A percentile compares a stretch with the other conserved stretches of the same genome.
Conservation (phyloP, 345 rosid species). For the Capsella bursapastoris region DNA sequence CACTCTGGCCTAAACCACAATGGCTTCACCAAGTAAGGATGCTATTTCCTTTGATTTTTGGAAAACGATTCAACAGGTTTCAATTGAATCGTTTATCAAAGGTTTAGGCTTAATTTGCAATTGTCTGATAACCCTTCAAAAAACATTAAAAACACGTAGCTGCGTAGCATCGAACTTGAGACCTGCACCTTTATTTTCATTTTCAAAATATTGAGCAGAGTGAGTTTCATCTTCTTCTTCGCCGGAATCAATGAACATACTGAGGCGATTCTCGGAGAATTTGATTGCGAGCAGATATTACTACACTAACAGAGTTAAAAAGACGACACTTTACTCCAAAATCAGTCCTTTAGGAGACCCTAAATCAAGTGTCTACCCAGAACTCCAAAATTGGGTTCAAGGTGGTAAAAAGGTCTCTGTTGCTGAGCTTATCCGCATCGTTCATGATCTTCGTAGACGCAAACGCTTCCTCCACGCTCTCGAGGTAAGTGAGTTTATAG, state of each 20-base stretch:
- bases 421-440: conserved; percentile 80
- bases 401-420: conserved; percentile 66
- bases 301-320: conserved; percentile 63
- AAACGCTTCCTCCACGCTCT: conserved; percentile 85
- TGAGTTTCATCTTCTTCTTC: not conserved
- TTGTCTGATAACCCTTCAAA: not conserved
- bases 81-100: not conserved
- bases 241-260: conserved; percentile 34
- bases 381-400: conserved; percentile 76
- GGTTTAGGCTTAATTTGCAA: not conserved
- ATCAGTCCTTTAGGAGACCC: conserved; percentile 84
- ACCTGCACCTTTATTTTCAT: not conserved
- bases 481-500: conserved; percentile 51
- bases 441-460: conserved; percentile 81
- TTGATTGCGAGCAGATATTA: conserved; percentile 52
- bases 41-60: not conserved
- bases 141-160: not conserved
- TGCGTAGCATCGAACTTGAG: not conserved
- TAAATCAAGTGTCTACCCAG: conserved; percentile 57
- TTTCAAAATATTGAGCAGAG: not conserved
- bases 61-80: not conserved
- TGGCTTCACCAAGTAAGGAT: not conserved
- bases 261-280: conserved; percentile 43
- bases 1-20: not conserved
- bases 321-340: conserved; percentile 66